Evolutionary conservation across 208 protist species (phyloP), one percentile per base, ranked within the genome.

Genomic region (Trypanosoma brucei): DNA sequence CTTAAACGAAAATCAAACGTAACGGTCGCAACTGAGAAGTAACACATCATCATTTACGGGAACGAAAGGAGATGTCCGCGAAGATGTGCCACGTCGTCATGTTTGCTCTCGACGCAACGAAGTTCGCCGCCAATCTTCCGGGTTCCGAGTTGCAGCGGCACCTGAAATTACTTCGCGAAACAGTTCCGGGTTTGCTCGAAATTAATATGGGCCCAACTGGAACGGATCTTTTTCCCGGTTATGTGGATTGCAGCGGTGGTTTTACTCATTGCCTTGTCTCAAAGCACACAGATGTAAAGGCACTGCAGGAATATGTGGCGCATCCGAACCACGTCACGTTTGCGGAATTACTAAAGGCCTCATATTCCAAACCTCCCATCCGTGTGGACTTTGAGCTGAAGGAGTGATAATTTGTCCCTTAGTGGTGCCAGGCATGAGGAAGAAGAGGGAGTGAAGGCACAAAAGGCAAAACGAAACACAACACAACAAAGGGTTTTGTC

Each of bases 211-310:
- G 67, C 33, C 69, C 61, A 1, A 70, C 75, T 52, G 79, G 83
- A 61, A 52, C 58, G n/a, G 48, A 39, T 4, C 63, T 81, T 3
- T 88, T 74, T 68, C 60, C n/a, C 3, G 79, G 77, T 42, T 92
- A 92, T 63, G 65, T 78, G n/a, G 79, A 84, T 56, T 65, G 60
- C 61, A 75, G 61, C 33, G 57, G 68, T 36, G 82, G 75, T 48
- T 92, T 83, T 70, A 88, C 81, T 14, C 83, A 92, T 45, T 76
- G 70, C 9, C 49, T 92, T 5, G 72, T 89, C 2, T 89, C 82
- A 34, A 76, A 75, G 55, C 85, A 92, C 71, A 31, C 60, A 31
- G 81, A 83, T 48, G 76, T 70, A 3, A 52, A 35, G 1, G 79
- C 76, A 6, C 62, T 92, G 59, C 62, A 75, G 34, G 59, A 78